A percentile compares a stretch with the other conserved stretches of the same genome.
Conservation (phyloP, 2,329 filamentous ascomycete genomes). For the Plectosphaerella cucumerina region DNA sequence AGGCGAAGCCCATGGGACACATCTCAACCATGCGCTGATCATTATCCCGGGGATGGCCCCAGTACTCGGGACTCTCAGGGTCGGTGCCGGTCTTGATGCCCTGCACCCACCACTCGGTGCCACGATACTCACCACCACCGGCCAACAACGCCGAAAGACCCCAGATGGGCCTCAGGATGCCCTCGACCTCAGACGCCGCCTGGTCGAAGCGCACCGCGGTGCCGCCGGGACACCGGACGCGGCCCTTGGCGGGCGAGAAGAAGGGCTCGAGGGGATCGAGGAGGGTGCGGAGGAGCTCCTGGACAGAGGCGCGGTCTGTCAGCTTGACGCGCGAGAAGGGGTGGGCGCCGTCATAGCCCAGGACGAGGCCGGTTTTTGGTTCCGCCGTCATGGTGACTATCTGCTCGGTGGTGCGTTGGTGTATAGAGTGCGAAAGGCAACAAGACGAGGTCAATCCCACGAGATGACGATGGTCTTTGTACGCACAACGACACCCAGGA, state of each 20-base stretch:
- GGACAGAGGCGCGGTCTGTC: slow-evolving; percentile 49
- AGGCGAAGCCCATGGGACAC: slow-evolving; percentile 71
- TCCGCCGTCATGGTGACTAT: neutral
- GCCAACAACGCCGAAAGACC: slow-evolving; percentile 67
- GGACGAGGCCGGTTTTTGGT: slow-evolving; percentile 20
- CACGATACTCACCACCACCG: slow-evolving; percentile 61
- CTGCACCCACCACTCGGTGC: slow-evolving; percentile 62
- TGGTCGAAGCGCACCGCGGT: slow-evolving; percentile 77
- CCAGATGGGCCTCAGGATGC: slow-evolving; percentile 72
- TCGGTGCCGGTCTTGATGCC: slow-evolving; percentile 69
- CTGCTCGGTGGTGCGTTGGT: neutral
- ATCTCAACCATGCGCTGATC: slow-evolving; percentile 85
- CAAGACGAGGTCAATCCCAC: neutral
- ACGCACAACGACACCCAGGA: neutral
- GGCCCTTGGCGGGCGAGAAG: slow-evolving; percentile 62
- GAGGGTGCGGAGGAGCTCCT: slow-evolving; percentile 56
- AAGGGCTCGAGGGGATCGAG: slow-evolving; percentile 68
- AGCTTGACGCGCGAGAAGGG: slow-evolving; percentile 51
- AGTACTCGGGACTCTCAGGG: slow-evolving; percentile 66
- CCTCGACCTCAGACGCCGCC: slow-evolving; percentile 72
- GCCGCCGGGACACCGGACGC: slow-evolving; percentile 63
- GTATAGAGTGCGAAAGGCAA: neutral
- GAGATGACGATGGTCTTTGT: neutral
- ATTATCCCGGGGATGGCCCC: slow-evolving; percentile 71
- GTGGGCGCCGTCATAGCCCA: slow-evolving; percentile 50